These are phyloP conservation scores for Tuber indicum DNA, from an alignment of 495 filamentous ascomycete species.

Conservation along the genomic window DNA sequence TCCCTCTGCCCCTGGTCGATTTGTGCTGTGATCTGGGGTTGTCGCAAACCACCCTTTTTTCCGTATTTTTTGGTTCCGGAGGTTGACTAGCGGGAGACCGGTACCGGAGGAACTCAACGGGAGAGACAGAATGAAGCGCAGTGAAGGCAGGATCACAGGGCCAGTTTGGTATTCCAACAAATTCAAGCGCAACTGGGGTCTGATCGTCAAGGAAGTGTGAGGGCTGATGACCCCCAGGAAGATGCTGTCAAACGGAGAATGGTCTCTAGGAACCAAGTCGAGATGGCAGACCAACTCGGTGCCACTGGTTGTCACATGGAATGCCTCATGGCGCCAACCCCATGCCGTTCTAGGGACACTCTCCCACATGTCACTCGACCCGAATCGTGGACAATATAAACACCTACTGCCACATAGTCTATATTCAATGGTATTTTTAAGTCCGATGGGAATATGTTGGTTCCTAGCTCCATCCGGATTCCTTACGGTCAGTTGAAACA, in stretches of 20 bases:
- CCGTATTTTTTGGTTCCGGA: not conserved
- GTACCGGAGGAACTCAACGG: not conserved
- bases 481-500: not conserved
- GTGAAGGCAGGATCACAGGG: not conserved
- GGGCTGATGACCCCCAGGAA: not conserved
- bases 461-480: not conserved
- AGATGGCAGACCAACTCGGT: not conserved
- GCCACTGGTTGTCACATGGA: not conserved
- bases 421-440: not conserved
- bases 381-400: not conserved
- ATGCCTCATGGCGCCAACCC: not conserved
- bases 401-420: not conserved
- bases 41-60: not conserved
- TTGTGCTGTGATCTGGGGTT: not conserved
- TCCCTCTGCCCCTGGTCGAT: not conserved
- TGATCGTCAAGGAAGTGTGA: not conserved
- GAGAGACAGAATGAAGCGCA: not conserved
- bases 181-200: not conserved
- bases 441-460: not conserved
- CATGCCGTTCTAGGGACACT: not conserved
- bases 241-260: not conserved
- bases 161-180: not conserved
- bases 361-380: not conserved
- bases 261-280: not conserved
- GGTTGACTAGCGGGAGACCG: not conserved